Base-by-base conservation (phyloP, 345 rosid species). In the Rhizophora mangle region DNA sequence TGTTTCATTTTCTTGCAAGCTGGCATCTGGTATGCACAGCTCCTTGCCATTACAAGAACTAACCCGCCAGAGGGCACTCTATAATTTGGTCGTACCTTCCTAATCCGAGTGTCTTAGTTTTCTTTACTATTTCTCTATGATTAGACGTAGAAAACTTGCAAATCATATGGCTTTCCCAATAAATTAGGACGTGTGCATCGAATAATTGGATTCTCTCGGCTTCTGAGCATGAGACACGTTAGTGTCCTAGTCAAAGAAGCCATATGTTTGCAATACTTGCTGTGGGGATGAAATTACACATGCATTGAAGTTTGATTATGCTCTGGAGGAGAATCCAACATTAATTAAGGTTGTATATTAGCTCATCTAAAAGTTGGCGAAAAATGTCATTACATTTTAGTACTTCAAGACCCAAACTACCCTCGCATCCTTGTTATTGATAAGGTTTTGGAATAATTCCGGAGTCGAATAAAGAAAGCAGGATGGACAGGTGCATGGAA, bases 21-120 rank as follows among this genome's bases (percentile, higher is more conserved):
- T 73, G 76, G 62, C 76, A 60, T 52, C 61, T 37, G 71, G 16
- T 72, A 32, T 13, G 36, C 57, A 65, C 16, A 49, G 22, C 27
- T 18, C 19, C 49, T 9, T 46, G 60, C 32, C 60, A 56, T 43
- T 57, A 1, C n/a, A 63, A 11, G 54, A 71, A 54, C 30, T 52
- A 9, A 39, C 15, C 3, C 3, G 49, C 37, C 39, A 71, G 11
- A 63, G 68, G 52, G 16, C 62, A 63, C 68, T 39, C 39, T 34
- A 20, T n/a, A 8, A 51, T 15, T 31, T 34, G 29, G 0, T 39
- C 26, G 0, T 26, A 5, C 3, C 18, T 37, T 56, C 27, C 19
- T 67, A 26, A 37, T 55, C 46, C 9, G 16, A 39, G 46, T 39
- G 15, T 43, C 47, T 5, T 43, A 11, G 47, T 13, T 43, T 43